Evolutionary conservation across 352 stramenopile species (phyloP).

Genomic region (Phytophthora sojae): DNA sequence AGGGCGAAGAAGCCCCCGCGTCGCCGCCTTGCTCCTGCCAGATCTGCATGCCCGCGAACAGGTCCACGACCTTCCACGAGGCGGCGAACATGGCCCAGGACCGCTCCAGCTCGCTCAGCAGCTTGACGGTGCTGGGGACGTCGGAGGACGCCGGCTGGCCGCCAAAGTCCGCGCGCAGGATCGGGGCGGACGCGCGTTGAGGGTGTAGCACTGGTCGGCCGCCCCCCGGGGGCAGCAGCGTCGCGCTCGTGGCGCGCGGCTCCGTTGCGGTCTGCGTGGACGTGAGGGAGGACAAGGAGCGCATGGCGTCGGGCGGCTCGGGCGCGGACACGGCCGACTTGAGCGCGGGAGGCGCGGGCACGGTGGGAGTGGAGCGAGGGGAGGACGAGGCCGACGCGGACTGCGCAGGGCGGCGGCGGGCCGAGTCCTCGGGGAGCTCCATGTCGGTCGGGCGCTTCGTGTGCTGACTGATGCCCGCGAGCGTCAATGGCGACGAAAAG

Average conservation of each 20-base stretch:
- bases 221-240: conserved; percentile 2
- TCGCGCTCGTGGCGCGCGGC: conserved; percentile 12
- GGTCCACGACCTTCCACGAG: conserved; percentile 69
- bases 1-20: not conserved
- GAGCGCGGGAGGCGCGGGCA: conserved; percentile 5
- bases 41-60: conserved; percentile 75
- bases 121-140: conserved; percentile 65
- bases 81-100: conserved; percentile 80
- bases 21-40: conserved; percentile 58
- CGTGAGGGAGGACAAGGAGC: conserved; percentile 9
- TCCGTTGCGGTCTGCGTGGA: conserved; percentile 10
- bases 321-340: conserved; percentile 19
- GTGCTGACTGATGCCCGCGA: not conserved
- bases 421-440: conserved; percentile 24
- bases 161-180: conserved; percentile 16
- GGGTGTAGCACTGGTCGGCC: conserved; percentile 22
- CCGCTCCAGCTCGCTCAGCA: conserved; percentile 75
- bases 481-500: too few relatives aligned
- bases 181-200: conserved; percentile 2
- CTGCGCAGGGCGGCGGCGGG: conserved; percentile 3
- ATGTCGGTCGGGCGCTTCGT: not conserved
- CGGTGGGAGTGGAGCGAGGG: conserved; percentile 12
- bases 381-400: conserved; percentile 26
- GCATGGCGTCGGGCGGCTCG: conserved; percentile 16
- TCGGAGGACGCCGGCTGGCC: conserved; percentile 26